Conservation (phyloP, 2,329 filamentous ascomycete species). For the Xylariomycetidae sp. region DNA sequence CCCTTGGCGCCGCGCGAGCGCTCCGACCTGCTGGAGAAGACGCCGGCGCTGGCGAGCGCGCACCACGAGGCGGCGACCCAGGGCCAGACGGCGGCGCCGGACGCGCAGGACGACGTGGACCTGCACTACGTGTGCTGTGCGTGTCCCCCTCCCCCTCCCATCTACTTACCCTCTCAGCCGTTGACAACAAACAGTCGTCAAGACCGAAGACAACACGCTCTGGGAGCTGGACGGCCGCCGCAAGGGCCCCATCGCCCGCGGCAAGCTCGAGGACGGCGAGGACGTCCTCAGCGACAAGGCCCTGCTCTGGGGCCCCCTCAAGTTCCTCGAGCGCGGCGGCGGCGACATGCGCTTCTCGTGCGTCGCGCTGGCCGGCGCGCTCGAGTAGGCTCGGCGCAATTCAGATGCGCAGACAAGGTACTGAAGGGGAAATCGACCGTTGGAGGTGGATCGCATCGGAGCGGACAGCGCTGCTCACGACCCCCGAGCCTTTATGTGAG, state of each 20-base stretch:
- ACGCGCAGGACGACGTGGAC: slow-evolving; percentile 76
- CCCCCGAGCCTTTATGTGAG: slow-evolving; percentile 4
- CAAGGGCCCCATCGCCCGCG: slow-evolving; percentile 52
- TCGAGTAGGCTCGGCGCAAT: too few relatives aligned
- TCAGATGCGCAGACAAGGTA: too few relatives aligned
- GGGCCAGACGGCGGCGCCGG: slow-evolving; percentile 74
- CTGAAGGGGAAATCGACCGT: neutral
- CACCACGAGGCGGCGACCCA: slow-evolving; percentile 70
- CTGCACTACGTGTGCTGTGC: slow-evolving; percentile 95
- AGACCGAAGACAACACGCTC: too few relatives aligned
- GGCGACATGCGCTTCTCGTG: slow-evolving; percentile 54
- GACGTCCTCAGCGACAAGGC: slow-evolving; percentile 73
- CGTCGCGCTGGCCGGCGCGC: slow-evolving; percentile 46
- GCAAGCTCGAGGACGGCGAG: slow-evolving; percentile 51
- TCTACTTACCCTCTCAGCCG: too few relatives aligned
- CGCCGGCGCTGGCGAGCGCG: slow-evolving; percentile 66
- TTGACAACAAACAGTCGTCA: too few relatives aligned
- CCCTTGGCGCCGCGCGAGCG: slow-evolving; percentile 61
- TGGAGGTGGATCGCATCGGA: neutral
- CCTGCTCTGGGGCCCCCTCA: slow-evolving; percentile 59
- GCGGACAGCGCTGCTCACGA: too few relatives aligned
- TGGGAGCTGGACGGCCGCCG: slow-evolving; percentile 57
- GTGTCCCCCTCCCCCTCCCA: too few relatives aligned
- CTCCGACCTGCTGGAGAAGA: slow-evolving; percentile 70
- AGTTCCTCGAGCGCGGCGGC: slow-evolving; percentile 50